phyloP scores from a whole-genome alignment of 768 basidiomycete species.

The Tulasnella sp. region DNA sequence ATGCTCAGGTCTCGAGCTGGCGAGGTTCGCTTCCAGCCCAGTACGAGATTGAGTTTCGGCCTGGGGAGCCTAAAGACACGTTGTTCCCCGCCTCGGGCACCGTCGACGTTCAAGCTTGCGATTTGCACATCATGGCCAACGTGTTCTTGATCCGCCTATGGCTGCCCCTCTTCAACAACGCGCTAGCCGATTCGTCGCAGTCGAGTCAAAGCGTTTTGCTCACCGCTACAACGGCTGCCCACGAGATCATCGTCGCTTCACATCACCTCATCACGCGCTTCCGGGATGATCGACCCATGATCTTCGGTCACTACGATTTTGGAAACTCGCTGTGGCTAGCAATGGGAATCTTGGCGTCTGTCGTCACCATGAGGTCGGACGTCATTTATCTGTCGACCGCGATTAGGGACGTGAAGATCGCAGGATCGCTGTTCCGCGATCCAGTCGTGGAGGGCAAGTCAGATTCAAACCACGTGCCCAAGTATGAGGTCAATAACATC shows the following conservation, averaged over 20 bases:
- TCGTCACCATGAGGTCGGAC: slow-evolving; percentile 57
- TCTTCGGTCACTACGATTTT: slow-evolving; percentile 58
- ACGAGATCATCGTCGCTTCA: slow-evolving; percentile 53
- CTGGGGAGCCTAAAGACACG: slow-evolving; percentile 39
- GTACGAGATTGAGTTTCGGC: slow-evolving; percentile 51
- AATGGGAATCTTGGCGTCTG: slow-evolving; percentile 64
- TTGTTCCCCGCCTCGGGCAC: slow-evolving; percentile 44
- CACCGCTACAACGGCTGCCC: slow-evolving; percentile 66
- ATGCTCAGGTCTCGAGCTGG: slow-evolving; percentile 60
- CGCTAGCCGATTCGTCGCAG: slow-evolving; percentile 1
- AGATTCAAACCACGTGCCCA: neutral
- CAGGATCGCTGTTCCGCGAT: slow-evolving; percentile 41
- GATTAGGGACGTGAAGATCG: slow-evolving; percentile 51
- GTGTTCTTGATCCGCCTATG: slow-evolving; percentile 66
- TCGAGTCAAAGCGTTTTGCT: slow-evolving; percentile 38
- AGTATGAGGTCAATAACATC: slow-evolving; percentile 12
- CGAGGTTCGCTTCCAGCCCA: slow-evolving; percentile 53
- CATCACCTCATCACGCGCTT: slow-evolving; percentile 45
- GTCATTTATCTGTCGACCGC: slow-evolving; percentile 55
- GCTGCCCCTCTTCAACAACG: slow-evolving; percentile 62
- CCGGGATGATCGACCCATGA: slow-evolving; percentile 47
- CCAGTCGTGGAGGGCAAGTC: slow-evolving; percentile 8
- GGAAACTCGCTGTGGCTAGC: slow-evolving; percentile 68
- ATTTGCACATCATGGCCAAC: slow-evolving; percentile 63
- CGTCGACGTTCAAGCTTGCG: slow-evolving; percentile 55